Percentiles rank a stretch among this genome's conserved stretches.
phyloP scores from a whole-genome alignment of 1,139 yeast species.

The Wickerhamiella infanticola region DNA sequence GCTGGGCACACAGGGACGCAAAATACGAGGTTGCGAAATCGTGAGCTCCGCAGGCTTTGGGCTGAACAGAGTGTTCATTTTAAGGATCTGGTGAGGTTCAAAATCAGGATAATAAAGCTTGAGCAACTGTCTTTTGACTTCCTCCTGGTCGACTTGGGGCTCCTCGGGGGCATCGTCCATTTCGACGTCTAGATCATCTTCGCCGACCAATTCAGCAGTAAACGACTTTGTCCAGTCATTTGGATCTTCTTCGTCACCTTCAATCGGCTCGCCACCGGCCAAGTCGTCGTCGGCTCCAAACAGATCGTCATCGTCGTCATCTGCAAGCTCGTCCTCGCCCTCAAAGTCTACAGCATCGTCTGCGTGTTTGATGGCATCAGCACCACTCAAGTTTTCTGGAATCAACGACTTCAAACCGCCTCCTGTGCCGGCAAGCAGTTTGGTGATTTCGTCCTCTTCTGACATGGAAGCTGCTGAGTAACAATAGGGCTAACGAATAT shows the following conservation, averaged over 20 bases:
- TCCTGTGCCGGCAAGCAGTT: constrained; percentile 13
- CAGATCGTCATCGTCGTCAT: constrained; percentile 36
- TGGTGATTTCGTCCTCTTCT: constrained; percentile 16
- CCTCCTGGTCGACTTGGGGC: constrained; percentile 6
- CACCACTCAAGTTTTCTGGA: constrained; percentile 15
- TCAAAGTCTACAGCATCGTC: constrained; percentile 93
- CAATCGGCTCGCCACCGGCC: constrained; percentile 9
- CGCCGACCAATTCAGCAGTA: constrained; percentile 17
- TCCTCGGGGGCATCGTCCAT: constrained; percentile 15
- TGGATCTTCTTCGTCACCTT: constrained; percentile 8
- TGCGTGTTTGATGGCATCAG: constrained; percentile 43
- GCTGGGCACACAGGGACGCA: constrained; percentile 51
- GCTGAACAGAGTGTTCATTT: constrained; percentile 53
- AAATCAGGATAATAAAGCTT: constrained; percentile 46
- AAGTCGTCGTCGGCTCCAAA: constrained; percentile 20
- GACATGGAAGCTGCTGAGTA: not conserved
- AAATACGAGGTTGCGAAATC: constrained; percentile 36
- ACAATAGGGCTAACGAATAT: not conserved
- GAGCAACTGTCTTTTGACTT: constrained; percentile 7
- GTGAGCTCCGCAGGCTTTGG: constrained; percentile 42
- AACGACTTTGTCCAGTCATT: constrained; percentile 13
- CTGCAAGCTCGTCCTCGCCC: constrained; percentile 90
- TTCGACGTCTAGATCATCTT: constrained; percentile 17
- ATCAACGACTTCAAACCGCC: constrained; percentile 16
- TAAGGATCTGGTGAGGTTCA: constrained; percentile 37